These are phyloP conservation scores for Phoenix roebelenii DNA, from an alignment of 176 grass and related monocot species.

Conservation along the genomic window DNA sequence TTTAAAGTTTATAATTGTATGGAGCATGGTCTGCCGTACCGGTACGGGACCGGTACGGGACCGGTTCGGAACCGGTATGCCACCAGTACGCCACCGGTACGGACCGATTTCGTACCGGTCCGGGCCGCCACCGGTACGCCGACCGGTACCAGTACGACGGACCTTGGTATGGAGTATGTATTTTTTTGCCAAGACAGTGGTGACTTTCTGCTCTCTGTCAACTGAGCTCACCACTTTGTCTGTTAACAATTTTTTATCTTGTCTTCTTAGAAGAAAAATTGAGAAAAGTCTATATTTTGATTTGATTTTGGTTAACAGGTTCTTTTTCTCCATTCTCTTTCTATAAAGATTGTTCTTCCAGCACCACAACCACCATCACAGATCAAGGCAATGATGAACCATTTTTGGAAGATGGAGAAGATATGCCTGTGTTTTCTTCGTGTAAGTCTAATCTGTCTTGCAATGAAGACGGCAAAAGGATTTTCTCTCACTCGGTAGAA, in stretches of 20 bases:
- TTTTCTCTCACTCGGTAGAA: not conserved
- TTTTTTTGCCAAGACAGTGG: no score
- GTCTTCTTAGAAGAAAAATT: not conserved
- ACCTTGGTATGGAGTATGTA: no score
- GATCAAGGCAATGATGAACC: constrained; percentile 2
- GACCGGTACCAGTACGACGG: no score
- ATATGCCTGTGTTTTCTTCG: not conserved
- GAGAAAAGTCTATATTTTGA: not conserved
- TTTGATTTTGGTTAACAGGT: constrained; percentile 1
- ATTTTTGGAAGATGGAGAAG: not conserved
- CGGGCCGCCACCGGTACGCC: no score
- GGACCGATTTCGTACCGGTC: no score
- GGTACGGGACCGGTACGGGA: no score
- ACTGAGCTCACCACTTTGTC: not conserved
- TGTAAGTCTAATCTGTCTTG: not conserved
- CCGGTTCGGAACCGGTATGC: no score
- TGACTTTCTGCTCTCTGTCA: no score
- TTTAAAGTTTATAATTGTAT: no score
- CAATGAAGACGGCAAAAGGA: constrained; percentile 1
- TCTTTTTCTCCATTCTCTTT: constrained; percentile 5
- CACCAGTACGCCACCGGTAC: no score
- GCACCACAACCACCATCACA: not conserved
- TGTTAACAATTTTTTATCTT: not conserved
- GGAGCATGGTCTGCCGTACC: no score
- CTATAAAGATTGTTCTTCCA: constrained; percentile 5